These are phyloP conservation scores for Aspergillus sp. DNA, from an alignment of 2,329 filamentous ascomycete species.

Conservation along the genomic window DNA sequence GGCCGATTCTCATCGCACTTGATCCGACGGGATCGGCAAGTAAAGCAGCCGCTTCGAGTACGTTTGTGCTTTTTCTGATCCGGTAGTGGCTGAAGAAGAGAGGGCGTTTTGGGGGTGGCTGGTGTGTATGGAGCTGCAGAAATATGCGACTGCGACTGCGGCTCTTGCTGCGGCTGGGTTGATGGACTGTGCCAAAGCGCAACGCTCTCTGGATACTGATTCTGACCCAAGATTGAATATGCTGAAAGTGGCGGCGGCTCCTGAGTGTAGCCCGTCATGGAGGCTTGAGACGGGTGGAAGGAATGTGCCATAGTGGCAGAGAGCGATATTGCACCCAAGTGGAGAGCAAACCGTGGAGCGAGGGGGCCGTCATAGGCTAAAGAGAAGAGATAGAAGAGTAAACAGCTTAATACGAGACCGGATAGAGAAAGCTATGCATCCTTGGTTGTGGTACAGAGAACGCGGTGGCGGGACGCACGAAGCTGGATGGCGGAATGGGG, in stretches of 20 bases:
- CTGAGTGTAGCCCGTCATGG: conserved; percentile 28
- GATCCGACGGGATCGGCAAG: conserved; percentile 83
- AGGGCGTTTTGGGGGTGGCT: conserved; percentile 29
- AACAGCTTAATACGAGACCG: conserved; percentile 2
- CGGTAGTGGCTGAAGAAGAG: conserved; percentile 30
- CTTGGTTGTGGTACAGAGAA: background rate
- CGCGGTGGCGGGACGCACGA: conserved; percentile 2
- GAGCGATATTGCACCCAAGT: conserved; percentile 20
- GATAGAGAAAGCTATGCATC: conserved; percentile 5
- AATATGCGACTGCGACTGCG: conserved; percentile 15
- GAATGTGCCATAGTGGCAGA: conserved; percentile 30
- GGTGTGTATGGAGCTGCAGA: conserved; percentile 19
- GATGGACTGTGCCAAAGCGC: conserved; percentile 45
- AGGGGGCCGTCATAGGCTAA: conserved; percentile 19
- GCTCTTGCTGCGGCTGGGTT: conserved; percentile 10
- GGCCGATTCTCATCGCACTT: conserved; percentile 93
- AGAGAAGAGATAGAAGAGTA: conserved; percentile 1
- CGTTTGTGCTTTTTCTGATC: conserved; percentile 90
- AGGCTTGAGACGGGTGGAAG: conserved; percentile 29
- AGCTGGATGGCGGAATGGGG: background rate
- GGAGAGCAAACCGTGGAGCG: conserved; percentile 6
- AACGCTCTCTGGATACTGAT: conserved; percentile 43
- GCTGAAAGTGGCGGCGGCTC: conserved; percentile 29
- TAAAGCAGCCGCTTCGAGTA: conserved; percentile 91
- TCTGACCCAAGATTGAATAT: conserved; percentile 35